Base-by-base conservation (phyloP, 352 stramenopile species). In the Phytophthora rubi region DNA sequence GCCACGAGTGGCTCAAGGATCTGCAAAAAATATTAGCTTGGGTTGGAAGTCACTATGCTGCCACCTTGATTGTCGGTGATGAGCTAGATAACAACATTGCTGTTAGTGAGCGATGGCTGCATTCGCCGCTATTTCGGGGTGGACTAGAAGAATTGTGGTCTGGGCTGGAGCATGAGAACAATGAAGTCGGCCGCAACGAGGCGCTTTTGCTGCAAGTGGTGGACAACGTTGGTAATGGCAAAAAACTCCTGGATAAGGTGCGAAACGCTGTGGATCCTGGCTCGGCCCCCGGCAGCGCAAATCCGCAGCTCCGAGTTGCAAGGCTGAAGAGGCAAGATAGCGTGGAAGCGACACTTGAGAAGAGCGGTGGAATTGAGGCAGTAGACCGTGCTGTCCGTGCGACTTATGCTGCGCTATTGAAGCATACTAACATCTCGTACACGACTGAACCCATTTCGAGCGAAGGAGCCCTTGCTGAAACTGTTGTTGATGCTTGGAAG, bases 241-340 rank as follows among this genome's bases (percentile, higher is more conserved):
- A 92, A 61, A 96, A 92, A 45, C 65, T 96, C 6, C 61, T 97
- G 0, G 89, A 97, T 21, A 93, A 88, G 66, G 82, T 97, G 6
- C 88, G 89, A 26, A 75, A 83, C 51, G 86, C 83, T 30, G 16
- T 95, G 1, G 86, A 97, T 59, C 82, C 83, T 23, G 67, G 74
- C 30, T 73, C 77, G 9, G 67, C 51, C 16, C 62, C 65, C 39
- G 60, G 79, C 8, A 65, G 70, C n/a, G 59, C 53, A 26, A 94
- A 95, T 53, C 82, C 80, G 26, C 85, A 94, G 45, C 63, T 95
- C 10, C 76, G 86, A 48, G 79, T 77, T 15, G 84, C 80, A 15
- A 80, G 77, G 6, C 58, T 97, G 21, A 94, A 91, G 57, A 76
- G 89, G 10, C 84, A 95, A 67, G 88, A 97, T 49, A 97, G 89